These are phyloP conservation scores for Silybum marianum DNA, from an alignment of 129 eudicot genomes.

Conservation along the genomic window DNA sequence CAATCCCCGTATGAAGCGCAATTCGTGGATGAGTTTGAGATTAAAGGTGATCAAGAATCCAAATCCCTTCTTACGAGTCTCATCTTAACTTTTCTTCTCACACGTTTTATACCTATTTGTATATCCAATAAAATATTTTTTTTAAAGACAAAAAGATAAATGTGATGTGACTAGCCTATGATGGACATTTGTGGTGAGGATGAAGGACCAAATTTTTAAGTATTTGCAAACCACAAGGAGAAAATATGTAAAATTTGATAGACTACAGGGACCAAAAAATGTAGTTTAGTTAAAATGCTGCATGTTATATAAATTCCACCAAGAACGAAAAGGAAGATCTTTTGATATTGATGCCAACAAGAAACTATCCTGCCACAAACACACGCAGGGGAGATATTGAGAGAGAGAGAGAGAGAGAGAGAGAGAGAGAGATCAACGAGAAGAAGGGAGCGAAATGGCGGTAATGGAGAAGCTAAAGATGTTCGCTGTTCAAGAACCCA, in stretches of 20 bases:
- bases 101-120: no score
- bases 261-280: neutral
- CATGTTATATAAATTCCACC: neutral
- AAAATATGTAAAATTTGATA: neutral
- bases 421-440: neutral
- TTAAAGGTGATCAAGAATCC: no score
- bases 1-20: no score
- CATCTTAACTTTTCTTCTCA: no score
- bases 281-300: neutral
- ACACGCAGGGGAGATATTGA: neutral
- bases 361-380: conserved; percentile 1
- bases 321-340: neutral
- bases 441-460: conserved; percentile 39
- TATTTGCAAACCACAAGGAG: neutral
- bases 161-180: no score
- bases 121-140: no score
- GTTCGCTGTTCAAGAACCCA: conserved; percentile 70
- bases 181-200: neutral
- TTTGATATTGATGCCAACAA: no score
- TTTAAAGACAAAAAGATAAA: no score
- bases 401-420: conserved; percentile 8
- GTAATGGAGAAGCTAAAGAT: conserved; percentile 71
- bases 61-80: no score
- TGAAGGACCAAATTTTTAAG: neutral
- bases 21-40: no score